Evolutionary conservation across 2,329 filamentous ascomycete species (phyloP).

Genomic region (Apiospora rasikravindrae): DNA sequence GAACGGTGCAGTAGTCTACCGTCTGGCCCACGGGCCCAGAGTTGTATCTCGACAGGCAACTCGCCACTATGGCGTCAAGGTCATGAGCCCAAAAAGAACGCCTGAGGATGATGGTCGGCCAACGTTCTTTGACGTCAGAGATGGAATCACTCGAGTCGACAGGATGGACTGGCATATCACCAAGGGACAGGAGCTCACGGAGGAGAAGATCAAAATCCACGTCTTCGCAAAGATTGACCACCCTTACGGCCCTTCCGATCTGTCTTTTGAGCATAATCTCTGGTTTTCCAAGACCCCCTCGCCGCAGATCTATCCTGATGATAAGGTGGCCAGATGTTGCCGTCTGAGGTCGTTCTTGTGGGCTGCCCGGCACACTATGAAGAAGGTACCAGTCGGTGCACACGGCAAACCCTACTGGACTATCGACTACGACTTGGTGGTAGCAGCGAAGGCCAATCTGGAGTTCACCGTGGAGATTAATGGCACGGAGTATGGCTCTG

Average conservation of each 20-base stretch:
- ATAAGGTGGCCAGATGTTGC: background rate
- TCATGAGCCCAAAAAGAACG: background rate
- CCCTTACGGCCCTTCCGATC: background rate
- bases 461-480: background rate
- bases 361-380: background rate
- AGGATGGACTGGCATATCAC: background rate
- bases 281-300: background rate
- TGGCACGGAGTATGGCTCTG: background rate
- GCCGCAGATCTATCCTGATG: background rate
- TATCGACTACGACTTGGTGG: background rate
- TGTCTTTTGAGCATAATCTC: background rate
- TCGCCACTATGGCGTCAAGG: background rate
- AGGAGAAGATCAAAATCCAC: background rate
- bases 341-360: background rate
- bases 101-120: background rate
- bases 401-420: background rate
- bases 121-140: background rate
- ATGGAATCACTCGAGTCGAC: background rate
- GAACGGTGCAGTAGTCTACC: background rate
- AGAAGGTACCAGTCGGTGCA: background rate
- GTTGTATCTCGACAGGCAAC: background rate
- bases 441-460: background rate
- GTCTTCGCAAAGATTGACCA: rapidly evolving
- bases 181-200: conserved; percentile 9
- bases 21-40: background rate